Evolutionary conservation across 2,329 filamentous ascomycete genomes (phyloP).

Genomic region (Aaosphaeria arxii): DNA sequence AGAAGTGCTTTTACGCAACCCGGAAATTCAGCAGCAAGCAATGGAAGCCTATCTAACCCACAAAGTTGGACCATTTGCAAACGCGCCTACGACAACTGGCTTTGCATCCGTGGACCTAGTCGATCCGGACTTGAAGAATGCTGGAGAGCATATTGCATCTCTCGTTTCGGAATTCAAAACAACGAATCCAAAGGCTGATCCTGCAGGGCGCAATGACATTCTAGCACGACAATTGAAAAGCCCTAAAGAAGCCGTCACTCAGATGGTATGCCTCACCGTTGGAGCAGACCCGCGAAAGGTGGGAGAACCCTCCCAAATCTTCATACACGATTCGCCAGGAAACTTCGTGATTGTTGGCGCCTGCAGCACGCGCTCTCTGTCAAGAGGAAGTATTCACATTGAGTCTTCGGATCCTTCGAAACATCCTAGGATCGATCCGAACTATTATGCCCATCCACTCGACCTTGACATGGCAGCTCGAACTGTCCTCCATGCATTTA

Average conservation of each 20-base stretch:
- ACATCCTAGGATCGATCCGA: conserved; percentile 42
- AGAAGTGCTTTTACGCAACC: conserved; percentile 19
- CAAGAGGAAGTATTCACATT: conserved; percentile 43
- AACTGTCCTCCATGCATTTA: conserved; percentile 28
- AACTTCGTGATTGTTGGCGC: conserved; percentile 17
- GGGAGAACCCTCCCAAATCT: conserved; percentile 8
- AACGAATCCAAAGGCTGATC: conserved; percentile 17
- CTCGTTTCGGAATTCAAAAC: conserved; percentile 13
- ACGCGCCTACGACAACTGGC: conserved; percentile 20
- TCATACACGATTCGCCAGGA: conserved; percentile 13
- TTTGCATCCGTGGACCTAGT: conserved; percentile 19
- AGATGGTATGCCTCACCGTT: conserved; percentile 15
- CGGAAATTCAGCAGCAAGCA: conserved; percentile 22
- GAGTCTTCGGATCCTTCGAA: conserved; percentile 31
- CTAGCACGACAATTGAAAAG: conserved; percentile 21
- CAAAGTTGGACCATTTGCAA: conserved; percentile 25
- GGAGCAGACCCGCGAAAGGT: conserved; percentile 12
- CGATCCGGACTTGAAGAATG: conserved; percentile 15
- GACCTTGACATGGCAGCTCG: conserved; percentile 43
- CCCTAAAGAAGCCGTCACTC: conserved; percentile 20
- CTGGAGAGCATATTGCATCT: conserved; percentile 17
- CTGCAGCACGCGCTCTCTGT: conserved; percentile 32
- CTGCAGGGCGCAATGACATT: conserved; percentile 17
- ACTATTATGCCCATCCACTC: conserved; percentile 43
- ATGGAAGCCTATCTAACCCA: conserved; percentile 23